A percentile compares a stretch with the other conserved stretches of the same genome.
phyloP scores from a whole-genome alignment of 169 alveolate species.

The Eimeria acervulina region DNA sequence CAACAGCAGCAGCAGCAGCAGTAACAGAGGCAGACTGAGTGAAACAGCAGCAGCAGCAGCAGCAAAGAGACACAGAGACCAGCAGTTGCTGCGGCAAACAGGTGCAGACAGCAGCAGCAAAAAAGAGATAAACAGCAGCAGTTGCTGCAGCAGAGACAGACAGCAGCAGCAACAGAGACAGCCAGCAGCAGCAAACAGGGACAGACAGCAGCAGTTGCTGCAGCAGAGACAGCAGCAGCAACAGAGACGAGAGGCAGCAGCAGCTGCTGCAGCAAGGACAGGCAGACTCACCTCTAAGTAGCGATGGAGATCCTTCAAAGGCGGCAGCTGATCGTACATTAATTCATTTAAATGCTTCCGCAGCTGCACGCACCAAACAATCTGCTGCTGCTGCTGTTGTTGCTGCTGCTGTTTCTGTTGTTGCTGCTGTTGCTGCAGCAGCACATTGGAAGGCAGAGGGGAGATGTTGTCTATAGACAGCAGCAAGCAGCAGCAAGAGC shows the following conservation, averaged over 20 bases:
- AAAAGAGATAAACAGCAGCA: background rate
- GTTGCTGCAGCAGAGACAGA: background rate
- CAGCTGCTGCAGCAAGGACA: constrained; percentile 7
- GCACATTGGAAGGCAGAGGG: background rate
- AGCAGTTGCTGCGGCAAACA: background rate
- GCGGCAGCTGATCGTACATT: constrained; percentile 64
- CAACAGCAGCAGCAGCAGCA: background rate
- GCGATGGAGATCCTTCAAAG: constrained; percentile 27
- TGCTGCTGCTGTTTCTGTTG: background rate
- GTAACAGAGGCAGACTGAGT: background rate
- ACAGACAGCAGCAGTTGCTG: background rate
- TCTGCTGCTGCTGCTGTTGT: background rate
- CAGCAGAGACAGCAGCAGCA: constrained; percentile 7
- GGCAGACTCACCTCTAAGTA: constrained; percentile 10
- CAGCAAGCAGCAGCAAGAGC: background rate
- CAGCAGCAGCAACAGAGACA: background rate
- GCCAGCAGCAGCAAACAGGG: background rate
- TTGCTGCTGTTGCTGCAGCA: background rate
- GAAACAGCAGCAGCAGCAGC: too few relatives aligned
- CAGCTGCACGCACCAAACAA: constrained; percentile 22
- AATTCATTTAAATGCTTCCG: constrained; percentile 60
- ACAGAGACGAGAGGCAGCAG: background rate
- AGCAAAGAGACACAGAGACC: background rate
- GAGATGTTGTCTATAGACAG: background rate
- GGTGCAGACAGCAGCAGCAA: background rate